Evolutionary conservation across 495 filamentous ascomycete genomes (phyloP).

Genomic region (Lasiosphaeria hispida): DNA sequence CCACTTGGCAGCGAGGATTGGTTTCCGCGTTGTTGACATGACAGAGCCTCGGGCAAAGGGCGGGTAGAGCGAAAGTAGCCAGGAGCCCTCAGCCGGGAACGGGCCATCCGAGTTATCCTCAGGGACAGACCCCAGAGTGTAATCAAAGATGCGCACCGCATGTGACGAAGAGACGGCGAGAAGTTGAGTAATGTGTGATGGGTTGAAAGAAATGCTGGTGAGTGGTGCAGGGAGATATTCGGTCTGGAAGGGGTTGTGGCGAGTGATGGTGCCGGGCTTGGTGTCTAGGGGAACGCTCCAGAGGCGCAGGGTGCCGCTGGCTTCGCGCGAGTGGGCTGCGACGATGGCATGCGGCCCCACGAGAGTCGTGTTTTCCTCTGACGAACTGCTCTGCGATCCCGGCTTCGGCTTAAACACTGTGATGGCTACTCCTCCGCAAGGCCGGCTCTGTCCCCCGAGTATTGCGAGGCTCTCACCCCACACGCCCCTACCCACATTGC

Average conservation of each 20-base stretch:
- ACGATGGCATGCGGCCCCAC: constrained; percentile 40
- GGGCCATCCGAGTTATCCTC: constrained; percentile 47
- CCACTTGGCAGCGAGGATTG: constrained; percentile 80
- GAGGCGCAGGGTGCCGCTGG: constrained; percentile 54
- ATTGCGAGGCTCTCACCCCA: constrained; percentile 61
- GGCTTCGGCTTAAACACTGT: constrained; percentile 54
- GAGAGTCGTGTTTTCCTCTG: constrained; percentile 29
- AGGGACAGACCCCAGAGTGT: constrained; percentile 41
- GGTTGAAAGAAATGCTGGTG: constrained; percentile 69
- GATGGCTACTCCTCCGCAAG: constrained; percentile 65
- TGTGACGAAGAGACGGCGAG: constrained; percentile 66
- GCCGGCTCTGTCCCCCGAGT: constrained; percentile 57
- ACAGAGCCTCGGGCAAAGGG: constrained; percentile 55
- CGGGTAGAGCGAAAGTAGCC: constrained; percentile 69
- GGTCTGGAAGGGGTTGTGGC: constrained; percentile 58
- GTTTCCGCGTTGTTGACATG: constrained; percentile 58
- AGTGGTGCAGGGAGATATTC: constrained; percentile 65
- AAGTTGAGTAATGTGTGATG: constrained; percentile 58
- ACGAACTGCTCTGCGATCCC: constrained; percentile 33
- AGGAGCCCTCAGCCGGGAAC: constrained; percentile 54
- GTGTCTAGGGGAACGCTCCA: constrained; percentile 47
- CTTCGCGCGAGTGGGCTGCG: constrained; percentile 61
- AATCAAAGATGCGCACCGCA: constrained; percentile 65
- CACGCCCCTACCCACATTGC: constrained; percentile 50
- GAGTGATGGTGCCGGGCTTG: constrained; percentile 34